Conservation (phyloP, 805 yeast species). For the Saccharomycopsis sp. region DNA sequence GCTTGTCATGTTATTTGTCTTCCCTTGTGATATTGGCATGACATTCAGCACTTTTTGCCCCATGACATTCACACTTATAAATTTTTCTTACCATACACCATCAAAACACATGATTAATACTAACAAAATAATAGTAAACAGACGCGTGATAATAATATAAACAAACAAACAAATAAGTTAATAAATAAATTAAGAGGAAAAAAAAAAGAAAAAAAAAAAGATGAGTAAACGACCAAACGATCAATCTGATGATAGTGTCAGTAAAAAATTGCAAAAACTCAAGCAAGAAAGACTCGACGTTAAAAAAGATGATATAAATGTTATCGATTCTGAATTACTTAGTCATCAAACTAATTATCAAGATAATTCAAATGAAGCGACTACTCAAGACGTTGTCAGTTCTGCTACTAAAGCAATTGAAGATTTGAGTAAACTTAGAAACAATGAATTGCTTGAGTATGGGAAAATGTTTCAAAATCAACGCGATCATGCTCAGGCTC, state of each 20-base stretch:
- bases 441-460: conserved; percentile 24
- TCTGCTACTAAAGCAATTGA: conserved; percentile 14
- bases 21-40: conserved; percentile 10
- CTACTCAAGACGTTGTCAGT: not conserved
- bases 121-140: not conserved
- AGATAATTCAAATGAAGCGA: not conserved
- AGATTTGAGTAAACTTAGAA: conserved; percentile 13
- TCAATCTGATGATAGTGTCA: not conserved
- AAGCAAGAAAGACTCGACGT: conserved; percentile 1
- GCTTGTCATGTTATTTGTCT: no score
- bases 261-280: conserved; percentile 7
- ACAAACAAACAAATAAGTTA: no score
- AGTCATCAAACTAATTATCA: conserved; percentile 30
- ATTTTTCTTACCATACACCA: not conserved
- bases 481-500: conserved; percentile 4
- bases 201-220: not conserved
- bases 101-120: no score
- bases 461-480: conserved; percentile 17
- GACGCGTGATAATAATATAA: no score
- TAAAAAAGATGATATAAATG: conserved; percentile 20
- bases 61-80: not conserved
- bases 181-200: not conserved
- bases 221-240: conserved; percentile 14
- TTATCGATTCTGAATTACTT: conserved; percentile 38
- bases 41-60: conserved; percentile 3